Conservation (phyloP, 768 basidiomycete species). For the Chiua virens region DNA sequence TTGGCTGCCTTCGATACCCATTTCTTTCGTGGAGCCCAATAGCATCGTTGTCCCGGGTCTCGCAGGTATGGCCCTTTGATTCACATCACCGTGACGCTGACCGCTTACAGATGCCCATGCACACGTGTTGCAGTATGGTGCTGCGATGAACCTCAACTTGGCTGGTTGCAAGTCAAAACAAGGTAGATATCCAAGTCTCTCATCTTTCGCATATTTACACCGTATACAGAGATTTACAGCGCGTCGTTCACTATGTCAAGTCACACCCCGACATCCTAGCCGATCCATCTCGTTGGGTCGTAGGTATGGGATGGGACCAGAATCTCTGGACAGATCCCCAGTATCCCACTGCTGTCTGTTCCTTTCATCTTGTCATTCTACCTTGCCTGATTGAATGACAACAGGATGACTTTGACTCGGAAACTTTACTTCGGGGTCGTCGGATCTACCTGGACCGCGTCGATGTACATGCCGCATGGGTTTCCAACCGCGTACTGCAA, state of each 20-base stretch:
- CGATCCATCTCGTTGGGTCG: constrained; percentile 66
- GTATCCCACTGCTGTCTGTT: constrained; percentile 71
- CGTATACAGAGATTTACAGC: constrained; percentile 56
- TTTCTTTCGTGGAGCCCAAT: constrained; percentile 29
- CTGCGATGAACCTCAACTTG: constrained; percentile 64
- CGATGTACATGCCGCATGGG: constrained; percentile 87
- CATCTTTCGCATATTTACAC: not conserved
- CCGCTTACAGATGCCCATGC: constrained; percentile 67
- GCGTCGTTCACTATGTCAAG: constrained; percentile 58
- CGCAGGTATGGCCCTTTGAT: constrained; percentile 46
- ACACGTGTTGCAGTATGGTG: constrained; percentile 72
- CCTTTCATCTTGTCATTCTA: constrained; percentile 18
- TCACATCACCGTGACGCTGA: not conserved
- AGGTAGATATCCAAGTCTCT: constrained; percentile 39
- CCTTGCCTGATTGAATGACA: not conserved
- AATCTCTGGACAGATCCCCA: constrained; percentile 63
- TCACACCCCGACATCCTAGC: constrained; percentile 54
- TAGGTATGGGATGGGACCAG: constrained; percentile 95
- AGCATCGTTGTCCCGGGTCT: constrained; percentile 71
- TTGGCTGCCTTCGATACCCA: constrained; percentile 18
- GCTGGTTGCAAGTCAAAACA: constrained; percentile 55
- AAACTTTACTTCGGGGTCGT: constrained; percentile 63
- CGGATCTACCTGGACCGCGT: constrained; percentile 75
- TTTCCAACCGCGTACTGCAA: constrained; percentile 71
- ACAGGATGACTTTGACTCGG: constrained; percentile 72